Evolutionary conservation across 1,284 basidiomycete species (phyloP), one percentile per base, ranked within the genome.

Genomic region (Inonotus hispidus): DNA sequence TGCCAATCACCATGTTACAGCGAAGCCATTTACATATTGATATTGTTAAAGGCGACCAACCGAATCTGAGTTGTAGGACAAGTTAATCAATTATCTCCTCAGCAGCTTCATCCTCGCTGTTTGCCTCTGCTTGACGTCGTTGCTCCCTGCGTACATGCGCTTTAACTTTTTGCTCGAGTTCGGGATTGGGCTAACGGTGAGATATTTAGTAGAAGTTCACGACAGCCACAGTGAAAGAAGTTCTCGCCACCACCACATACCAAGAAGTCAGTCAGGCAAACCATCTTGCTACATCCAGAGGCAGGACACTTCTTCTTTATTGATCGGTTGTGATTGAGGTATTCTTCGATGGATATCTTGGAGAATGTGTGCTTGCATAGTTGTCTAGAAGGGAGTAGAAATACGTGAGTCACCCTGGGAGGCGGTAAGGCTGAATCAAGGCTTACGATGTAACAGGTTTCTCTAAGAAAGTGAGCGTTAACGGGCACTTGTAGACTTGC

Each of bases 401-500:
- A 53, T 35, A 21, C 25, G 50, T 19, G 1, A 21, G 11, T 10
- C 29, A 16, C 21, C 43, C 29, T 39, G 38, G 59, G 63, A 56
- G 63, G 57, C 54, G 23, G 62, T 21, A 25, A 60, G 25, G 21
- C 35, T 14, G 57, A 53, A 49, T 43, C 8, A 19, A 43, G 43
- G 78, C 85, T 57, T 72, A 91, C 90, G 88, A 89, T 8, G 87
- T 92, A 59, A 87, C 72, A 4, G 92, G 92, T 57, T 94, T 77
- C 32, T 77, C 77, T 32, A 91, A 79, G 10, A 78, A 70, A 3
- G 74, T 80, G 52, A 93, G 76, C 0, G 88, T 85, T 56, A 95
- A 75, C 1, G 92, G 92, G 65, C 92, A 95, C 58, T 83, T 87
- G 77, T 84, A 92, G 65, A 84, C 85, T 69, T 93, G 90, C 6